Base-by-base conservation (phyloP, 805 yeast species). In the Candida morakotiae region DNA sequence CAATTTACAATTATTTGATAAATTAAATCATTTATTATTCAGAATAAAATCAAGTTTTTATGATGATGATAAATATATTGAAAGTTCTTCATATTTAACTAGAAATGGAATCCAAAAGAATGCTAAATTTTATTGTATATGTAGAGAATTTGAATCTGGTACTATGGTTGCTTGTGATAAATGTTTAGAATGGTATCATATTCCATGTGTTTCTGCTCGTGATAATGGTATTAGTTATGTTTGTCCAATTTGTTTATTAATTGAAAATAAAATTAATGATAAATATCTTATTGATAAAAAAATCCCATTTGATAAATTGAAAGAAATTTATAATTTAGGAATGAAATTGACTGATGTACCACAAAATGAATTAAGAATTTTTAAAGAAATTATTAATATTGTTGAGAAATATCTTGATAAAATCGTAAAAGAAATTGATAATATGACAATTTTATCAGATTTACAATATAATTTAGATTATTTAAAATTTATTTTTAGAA, bases 111-210 rank as follows among this genome's bases (percentile, higher is more conserved):
- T 32, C 1, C 33, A 39, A 2, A 46, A 44, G 14, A 45, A 35
- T 3, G 36, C 40, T 9, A 53, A 49, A 9, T 49, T 55, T 16
- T 81, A 76, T 50, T 83, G 89, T 51, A 60, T 79, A 39, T 83
- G 91, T 54, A 67, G 87, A 31, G 73, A 71, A 33, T 56, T 57
- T 17, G 89, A 81, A 46, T 70, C 46, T 73, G 84, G 55, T 5
- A 69, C 74, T 0, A 81, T 81, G 85, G 75, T 81, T 31, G 83
- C 76, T 41, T 83, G 89, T 58, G 88, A 81, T 44, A 58, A 55
- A 13, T 83, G 91, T 54, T 65, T 71, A 37, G 87, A 81, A 48
- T 81, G 88, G 88, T 83, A 75, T 49, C 89, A 83, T 51, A 69
- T 73, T 31, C 58, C 56, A 11, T 83, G 89, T 55, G 63, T 82